Base-by-base conservation (phyloP, 805 yeast species). In the Wickerhamomyces alni region DNA sequence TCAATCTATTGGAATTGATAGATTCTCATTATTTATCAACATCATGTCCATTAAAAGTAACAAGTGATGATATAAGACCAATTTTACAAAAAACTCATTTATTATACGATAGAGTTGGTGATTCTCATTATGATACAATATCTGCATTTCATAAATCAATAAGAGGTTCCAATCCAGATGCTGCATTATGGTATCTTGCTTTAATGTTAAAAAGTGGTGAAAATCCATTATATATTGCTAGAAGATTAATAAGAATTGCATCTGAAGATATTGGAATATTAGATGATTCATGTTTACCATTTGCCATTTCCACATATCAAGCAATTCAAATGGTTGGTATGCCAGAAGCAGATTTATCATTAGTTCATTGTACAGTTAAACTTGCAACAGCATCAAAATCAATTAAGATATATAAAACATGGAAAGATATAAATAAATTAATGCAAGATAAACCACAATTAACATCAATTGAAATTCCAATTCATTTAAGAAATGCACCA, bases 61-160 rank as follows among this genome's bases (percentile, higher is more conserved):
- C 42, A 1, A 29, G 36, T 36, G 47, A 46, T 11, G 34, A 45
- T 22, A 51, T 82, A 36, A 68, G 72, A 38, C 48, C 60, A 44
- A 42, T 72, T 34, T 40, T 76, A 56, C 46, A 67, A 56, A 60
- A 80, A 58, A 67, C 80, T 62, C 74, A 46, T 67, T 76, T 61
- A 63, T 75, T 50, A 75, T 89, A 91, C 56, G 98, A 93, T 59
- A 70, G 86, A 35, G 80, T 77, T 26, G 97, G 97, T 1, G 99
- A 93, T 51, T 77, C 79, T 5, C 99, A 93, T 59, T 93, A 93
- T 59, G 99, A 93, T 58, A 77, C 95, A 1, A 93, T 93, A 7
- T 85, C 95, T 12, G 99, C 99, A 1, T 84, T 93, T 48, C 99
- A 93, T 63, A 93, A 93, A 55, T 76, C 95, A 0, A 75, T 93